A percentile compares a stretch with the other conserved stretches of the same genome.
Conservation (phyloP, 2,329 filamentous ascomycete genomes). For the Scedosporium boydii region DNA sequence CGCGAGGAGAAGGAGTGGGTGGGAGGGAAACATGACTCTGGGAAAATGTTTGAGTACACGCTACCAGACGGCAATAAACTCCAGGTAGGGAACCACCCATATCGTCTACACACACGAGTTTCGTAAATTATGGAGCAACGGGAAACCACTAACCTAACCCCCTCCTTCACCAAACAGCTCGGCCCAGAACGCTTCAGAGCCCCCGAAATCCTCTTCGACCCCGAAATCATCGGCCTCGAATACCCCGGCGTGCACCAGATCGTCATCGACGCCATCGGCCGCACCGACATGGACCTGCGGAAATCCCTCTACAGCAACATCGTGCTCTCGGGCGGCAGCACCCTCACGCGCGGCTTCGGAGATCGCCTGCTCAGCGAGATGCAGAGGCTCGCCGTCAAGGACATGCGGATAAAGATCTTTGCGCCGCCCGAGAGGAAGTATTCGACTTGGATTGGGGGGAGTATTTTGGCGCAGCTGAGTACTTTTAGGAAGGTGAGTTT, state of each 20-base stretch:
- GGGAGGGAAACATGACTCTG: slow-evolving; percentile 64
- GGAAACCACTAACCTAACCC: not conserved
- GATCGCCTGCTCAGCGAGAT: slow-evolving; percentile 87
- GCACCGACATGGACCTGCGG: slow-evolving; percentile 90
- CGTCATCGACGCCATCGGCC: slow-evolving; percentile 88
- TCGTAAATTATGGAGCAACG: not conserved
- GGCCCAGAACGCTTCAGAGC: slow-evolving; percentile 91
- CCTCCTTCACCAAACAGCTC: slow-evolving; percentile 40
- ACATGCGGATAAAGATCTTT: slow-evolving; percentile 99
- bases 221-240: slow-evolving; percentile 91
- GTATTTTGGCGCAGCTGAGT: slow-evolving; percentile 90
- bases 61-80: slow-evolving; percentile 90
- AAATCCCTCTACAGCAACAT: slow-evolving; percentile 95
- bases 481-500: slow-evolving; percentile 87
- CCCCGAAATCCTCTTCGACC: slow-evolving; percentile 94
- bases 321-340: slow-evolving; percentile 91
- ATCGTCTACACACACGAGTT: too few relatives aligned
- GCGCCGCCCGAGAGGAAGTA: slow-evolving; percentile 96
- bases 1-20: slow-evolving; percentile 97
- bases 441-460: slow-evolving; percentile 97
- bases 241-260: slow-evolving; percentile 98
- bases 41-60: slow-evolving; percentile 76
- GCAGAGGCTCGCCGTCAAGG: slow-evolving; percentile 88
- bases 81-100: slow-evolving; percentile 46
- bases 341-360: slow-evolving; percentile 92